Evolutionary conservation across 2,329 filamentous ascomycete species (phyloP).

Genomic region (Thermoascus crustaceus): DNA sequence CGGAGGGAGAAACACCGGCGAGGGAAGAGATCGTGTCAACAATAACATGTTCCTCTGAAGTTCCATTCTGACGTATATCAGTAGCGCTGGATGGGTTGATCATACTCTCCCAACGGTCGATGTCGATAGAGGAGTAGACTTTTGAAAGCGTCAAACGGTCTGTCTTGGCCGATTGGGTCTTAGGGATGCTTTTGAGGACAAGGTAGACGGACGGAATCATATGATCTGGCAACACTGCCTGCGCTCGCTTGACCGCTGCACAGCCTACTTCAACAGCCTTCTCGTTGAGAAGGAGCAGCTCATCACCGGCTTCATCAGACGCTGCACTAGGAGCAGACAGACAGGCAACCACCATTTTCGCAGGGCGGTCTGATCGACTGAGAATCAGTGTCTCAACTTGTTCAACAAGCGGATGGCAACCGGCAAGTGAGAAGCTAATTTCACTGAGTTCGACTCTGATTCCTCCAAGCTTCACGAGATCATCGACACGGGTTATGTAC

Average conservation of each 20-base stretch:
- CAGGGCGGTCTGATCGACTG: constrained; percentile 22
- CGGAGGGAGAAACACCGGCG: constrained; percentile 13
- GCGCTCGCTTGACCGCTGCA: constrained; percentile 15
- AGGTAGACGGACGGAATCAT: constrained; percentile 29
- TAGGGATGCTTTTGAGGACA: constrained; percentile 21
- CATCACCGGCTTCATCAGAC: not conserved
- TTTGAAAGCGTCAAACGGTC: constrained; percentile 23
- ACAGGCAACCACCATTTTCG: constrained; percentile 28
- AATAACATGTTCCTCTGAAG: constrained; percentile 8
- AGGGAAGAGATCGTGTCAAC: constrained; percentile 17
- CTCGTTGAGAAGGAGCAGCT: constrained; percentile 10
- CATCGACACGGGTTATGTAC: constrained; percentile 20
- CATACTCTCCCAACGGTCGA: constrained; percentile 20
- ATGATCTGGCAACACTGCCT: constrained; percentile 19
- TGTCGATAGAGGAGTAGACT: constrained; percentile 18
- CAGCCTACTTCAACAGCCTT: constrained; percentile 15
- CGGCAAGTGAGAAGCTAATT: constrained; percentile 25
- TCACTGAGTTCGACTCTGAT: constrained; percentile 22
- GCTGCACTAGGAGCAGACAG: constrained; percentile 18
- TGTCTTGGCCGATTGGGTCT: constrained; percentile 24
- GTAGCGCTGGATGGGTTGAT: constrained; percentile 9
- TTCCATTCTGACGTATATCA: not conserved
- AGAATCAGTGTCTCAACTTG: constrained; percentile 26
- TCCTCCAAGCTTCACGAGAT: constrained; percentile 20
- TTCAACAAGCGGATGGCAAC: constrained; percentile 21